Evolutionary conservation across 1,284 basidiomycete genomes (phyloP).

Genomic region (Fomitopsis betulina): DNA sequence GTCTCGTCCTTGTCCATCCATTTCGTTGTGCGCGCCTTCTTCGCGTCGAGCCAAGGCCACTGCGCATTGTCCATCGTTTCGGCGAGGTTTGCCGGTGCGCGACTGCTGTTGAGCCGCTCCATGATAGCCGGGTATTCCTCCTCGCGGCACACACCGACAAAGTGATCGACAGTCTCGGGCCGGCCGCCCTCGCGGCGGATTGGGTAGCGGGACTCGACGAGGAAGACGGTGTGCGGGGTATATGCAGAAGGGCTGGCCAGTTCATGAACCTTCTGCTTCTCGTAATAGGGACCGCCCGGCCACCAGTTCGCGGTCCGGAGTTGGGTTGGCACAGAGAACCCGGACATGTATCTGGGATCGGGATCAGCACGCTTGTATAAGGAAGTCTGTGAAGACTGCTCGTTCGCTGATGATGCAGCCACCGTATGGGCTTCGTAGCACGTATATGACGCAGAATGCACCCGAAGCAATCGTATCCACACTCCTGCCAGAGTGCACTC

Average conservation of each 20-base stretch:
- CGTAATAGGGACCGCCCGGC: conserved; percentile 30
- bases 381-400: too few species aligned
- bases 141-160: conserved; percentile 34
- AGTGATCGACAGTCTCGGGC: conserved; percentile 28
- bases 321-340: conserved; percentile 37
- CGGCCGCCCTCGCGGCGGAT: conserved; percentile 28
- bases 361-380: neutral
- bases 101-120: conserved; percentile 26
- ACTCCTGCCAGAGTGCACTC: too few species aligned
- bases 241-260: conserved; percentile 32
- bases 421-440: too few species aligned
- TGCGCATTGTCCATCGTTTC: conserved; percentile 36
- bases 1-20: conserved; percentile 26
- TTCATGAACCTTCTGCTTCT: conserved; percentile 28
- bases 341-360: conserved; percentile 28
- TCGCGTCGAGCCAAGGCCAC: conserved; percentile 29
- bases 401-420: too few species aligned
- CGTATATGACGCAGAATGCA: too few species aligned
- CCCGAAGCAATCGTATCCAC: too few species aligned
- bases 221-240: conserved; percentile 35
- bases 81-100: conserved; percentile 11
- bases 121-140: conserved; percentile 28
- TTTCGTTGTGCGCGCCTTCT: conserved; percentile 10
- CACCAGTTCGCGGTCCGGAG: conserved; percentile 36
- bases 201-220: conserved; percentile 35